phyloP scores from a whole-genome alignment of 805 yeast genomes.

The Ogataea trehalophila region DNA sequence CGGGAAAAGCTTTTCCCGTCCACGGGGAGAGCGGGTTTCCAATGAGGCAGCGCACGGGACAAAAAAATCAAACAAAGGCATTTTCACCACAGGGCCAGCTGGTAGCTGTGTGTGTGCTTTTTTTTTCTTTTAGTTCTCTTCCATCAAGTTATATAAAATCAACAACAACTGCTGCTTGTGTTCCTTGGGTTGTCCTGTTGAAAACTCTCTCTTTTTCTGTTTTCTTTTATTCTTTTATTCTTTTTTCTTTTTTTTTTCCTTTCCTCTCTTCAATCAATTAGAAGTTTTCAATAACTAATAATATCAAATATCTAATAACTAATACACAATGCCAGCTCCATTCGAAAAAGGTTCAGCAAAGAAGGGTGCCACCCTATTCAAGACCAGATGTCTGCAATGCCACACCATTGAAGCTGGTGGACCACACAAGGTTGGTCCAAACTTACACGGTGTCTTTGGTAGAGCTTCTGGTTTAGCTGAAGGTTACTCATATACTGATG shows the following conservation, averaged over 20 bases:
- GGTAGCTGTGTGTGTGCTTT: not conserved
- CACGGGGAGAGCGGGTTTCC: not conserved
- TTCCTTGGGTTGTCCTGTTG: not conserved
- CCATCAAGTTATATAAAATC: too few relatives aligned
- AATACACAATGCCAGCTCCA: conserved; percentile 36
- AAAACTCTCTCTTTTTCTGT: not conserved
- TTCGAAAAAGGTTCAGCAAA: conserved; percentile 56
- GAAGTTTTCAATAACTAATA: not conserved
- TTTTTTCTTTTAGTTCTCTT: not conserved
- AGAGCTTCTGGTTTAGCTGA: conserved; percentile 88
- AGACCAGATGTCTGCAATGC: conserved; percentile 98
- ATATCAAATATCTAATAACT: not conserved
- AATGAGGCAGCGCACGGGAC: not conserved
- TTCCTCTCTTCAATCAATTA: not conserved
- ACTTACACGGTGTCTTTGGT: conserved; percentile 91
- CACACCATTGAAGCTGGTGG: conserved; percentile 96
- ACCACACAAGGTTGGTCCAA: conserved; percentile 98
- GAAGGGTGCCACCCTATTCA: conserved; percentile 98
- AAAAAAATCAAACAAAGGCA: too few relatives aligned
- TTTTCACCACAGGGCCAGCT: too few relatives aligned
- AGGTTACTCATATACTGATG: conserved; percentile 96
- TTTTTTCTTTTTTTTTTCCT: not conserved
- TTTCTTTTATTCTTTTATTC: not conserved
- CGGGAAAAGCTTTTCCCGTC: not conserved
- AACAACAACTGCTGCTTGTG: not conserved